Evolutionary conservation across 192 early-diverging fungal species (phyloP).

Genomic region (Mortierella hygrophila): DNA sequence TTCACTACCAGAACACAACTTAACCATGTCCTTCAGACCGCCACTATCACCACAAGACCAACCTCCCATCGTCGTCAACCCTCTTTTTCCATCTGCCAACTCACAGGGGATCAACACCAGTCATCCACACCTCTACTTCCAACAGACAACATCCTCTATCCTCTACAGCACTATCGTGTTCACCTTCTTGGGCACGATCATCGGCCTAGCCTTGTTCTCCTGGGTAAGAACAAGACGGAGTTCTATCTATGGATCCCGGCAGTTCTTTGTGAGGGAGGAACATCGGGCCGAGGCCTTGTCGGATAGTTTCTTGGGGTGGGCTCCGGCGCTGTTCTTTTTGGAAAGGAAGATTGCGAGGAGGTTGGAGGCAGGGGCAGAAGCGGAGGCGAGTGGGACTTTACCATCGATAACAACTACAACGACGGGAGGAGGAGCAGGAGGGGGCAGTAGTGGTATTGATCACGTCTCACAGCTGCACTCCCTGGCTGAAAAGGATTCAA

Average conservation of each 20-base stretch:
- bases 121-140: background rate
- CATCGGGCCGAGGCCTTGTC: slow-evolving; percentile 14
- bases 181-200: background rate
- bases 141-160: slow-evolving; percentile 18
- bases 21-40: background rate
- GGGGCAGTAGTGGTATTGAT: background rate
- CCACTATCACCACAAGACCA: background rate
- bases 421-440: background rate
- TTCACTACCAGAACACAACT: background rate
- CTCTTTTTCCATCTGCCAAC: background rate
- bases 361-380: background rate
- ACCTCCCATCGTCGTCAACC: background rate
- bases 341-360: slow-evolving; percentile 10
- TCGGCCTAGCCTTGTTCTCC: slow-evolving; percentile 16
- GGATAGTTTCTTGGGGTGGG: slow-evolving; percentile 11
- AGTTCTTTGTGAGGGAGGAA: slow-evolving; percentile 30
- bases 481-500: slow-evolving; percentile 2
- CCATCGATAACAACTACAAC: background rate
- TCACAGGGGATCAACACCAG: background rate
- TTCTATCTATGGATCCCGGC: slow-evolving; percentile 21
- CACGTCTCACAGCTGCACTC: background rate
- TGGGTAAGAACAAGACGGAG: slow-evolving; percentile 9
- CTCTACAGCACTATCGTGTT: slow-evolving; percentile 16
- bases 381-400: background rate
- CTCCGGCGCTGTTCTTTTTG: slow-evolving; percentile 10